Conservation (phyloP, 768 basidiomycete species). For the Auricularia sp. region DNA sequence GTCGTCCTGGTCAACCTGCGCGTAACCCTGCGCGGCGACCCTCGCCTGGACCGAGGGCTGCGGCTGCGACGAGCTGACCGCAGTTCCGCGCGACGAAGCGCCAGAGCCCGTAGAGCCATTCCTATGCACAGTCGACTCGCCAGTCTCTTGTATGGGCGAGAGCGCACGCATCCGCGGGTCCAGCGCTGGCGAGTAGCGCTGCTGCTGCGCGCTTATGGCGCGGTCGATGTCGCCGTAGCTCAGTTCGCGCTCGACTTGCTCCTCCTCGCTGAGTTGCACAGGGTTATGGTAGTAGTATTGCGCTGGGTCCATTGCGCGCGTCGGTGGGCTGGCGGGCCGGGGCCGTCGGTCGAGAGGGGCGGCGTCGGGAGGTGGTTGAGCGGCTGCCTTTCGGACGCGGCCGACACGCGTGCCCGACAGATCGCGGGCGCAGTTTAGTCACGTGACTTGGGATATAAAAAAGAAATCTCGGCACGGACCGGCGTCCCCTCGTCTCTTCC, state of each 20-base stretch:
- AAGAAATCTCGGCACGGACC: no score
- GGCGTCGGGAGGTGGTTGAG: background rate
- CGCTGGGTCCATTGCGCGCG: background rate
- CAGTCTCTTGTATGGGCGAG: background rate
- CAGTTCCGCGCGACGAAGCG: background rate
- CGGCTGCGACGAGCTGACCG: background rate
- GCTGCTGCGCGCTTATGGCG: background rate
- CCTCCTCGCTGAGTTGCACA: background rate
- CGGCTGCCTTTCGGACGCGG: background rate
- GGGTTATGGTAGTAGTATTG: background rate
- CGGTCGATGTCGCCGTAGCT: background rate
- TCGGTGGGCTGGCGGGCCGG: background rate
- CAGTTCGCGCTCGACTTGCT: constrained; percentile 1
- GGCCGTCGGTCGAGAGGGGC: background rate
- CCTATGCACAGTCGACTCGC: background rate
- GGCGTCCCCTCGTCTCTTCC: no score
- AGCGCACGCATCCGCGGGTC: background rate
- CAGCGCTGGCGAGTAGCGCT: background rate
- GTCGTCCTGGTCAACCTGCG: background rate
- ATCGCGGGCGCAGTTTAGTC: no score
- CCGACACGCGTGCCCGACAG: background rate
- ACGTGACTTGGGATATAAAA: no score
- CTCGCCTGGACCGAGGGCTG: background rate
- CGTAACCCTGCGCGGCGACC: background rate
- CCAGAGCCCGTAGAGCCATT: background rate